A percentile compares a stretch with the other conserved stretches of the same genome.
These are phyloP conservation scores for Cordyceps fumosorosea DNA, from an alignment of 2,329 filamentous ascomycete genomes.

Conservation along the genomic window DNA sequence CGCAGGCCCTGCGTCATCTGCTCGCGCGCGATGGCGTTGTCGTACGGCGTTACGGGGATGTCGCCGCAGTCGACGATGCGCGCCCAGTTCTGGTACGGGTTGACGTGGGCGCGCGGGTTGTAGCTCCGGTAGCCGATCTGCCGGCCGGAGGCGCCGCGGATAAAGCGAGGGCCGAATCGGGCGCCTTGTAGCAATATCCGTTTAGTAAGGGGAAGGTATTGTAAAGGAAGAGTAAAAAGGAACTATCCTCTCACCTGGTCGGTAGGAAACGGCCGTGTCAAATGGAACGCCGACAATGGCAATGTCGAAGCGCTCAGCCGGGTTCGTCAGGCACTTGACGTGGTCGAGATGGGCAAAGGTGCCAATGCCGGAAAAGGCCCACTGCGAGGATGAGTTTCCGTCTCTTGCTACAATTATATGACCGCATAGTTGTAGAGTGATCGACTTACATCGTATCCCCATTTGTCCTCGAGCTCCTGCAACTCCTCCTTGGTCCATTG, in stretches of 20 bases:
- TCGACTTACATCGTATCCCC: constrained; percentile 47
- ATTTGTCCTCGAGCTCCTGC: constrained; percentile 49
- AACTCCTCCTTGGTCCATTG: constrained; percentile 45
- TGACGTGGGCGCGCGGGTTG: background rate
- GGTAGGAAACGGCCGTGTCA: constrained; percentile 65
- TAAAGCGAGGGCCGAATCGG: constrained; percentile 81
- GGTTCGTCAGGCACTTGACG: constrained; percentile 62
- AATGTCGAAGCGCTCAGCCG: constrained; percentile 60
- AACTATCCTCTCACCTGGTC: constrained; percentile 53
- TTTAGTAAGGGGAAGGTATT: background rate
- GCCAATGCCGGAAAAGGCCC: constrained; percentile 63
- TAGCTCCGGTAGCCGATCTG: background rate
- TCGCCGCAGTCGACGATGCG: background rate
- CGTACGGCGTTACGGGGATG: constrained; percentile 78
- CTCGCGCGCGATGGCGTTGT: constrained; percentile 71
- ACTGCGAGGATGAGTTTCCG: constrained; percentile 19
- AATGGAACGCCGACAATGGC: constrained; percentile 68
- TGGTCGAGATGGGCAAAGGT: constrained; percentile 67
- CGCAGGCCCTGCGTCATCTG: constrained; percentile 81
- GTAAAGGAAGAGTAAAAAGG: background rate
- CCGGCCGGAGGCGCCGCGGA: constrained; percentile 61
- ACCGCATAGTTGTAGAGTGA: background rate
- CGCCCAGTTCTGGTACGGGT: background rate
- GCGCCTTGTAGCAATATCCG: constrained; percentile 39
- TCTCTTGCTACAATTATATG: background rate